These are phyloP conservation scores for Fusarium illudens DNA, from an alignment of 2,329 filamentous ascomycete species.

Conservation along the genomic window DNA sequence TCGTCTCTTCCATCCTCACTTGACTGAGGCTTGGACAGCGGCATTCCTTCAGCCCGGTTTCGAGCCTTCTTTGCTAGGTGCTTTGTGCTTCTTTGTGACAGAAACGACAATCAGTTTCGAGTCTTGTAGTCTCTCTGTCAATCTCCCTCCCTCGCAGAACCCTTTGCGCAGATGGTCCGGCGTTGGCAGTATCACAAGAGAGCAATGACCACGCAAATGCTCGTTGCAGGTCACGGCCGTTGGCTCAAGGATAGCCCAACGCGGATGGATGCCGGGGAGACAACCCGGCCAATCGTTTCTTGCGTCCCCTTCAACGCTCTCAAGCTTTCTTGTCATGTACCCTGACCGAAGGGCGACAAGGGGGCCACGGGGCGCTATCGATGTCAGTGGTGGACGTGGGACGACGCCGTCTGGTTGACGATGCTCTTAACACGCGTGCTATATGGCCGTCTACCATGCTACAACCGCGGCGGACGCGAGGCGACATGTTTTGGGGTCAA, in stretches of 20 bases:
- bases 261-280: constrained; percentile 16
- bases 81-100: not conserved
- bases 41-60: constrained; percentile 12
- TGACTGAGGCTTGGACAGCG: not conserved
- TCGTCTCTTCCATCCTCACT: not conserved
- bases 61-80: not conserved
- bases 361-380: constrained; percentile 21
- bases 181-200: not conserved
- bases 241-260: constrained; percentile 9
- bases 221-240: not conserved
- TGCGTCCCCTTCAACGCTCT: not conserved
- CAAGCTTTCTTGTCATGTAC: constrained; percentile 18
- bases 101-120: not conserved
- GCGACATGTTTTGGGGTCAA: constrained; percentile 2
- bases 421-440: constrained; percentile 14
- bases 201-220: constrained; percentile 7
- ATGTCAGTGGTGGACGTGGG: constrained; percentile 12
- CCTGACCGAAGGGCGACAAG: constrained; percentile 11
- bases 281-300: constrained; percentile 22
- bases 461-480: not conserved
- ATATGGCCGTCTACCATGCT: not conserved
- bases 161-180: not conserved
- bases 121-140: not conserved
- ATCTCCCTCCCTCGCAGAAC: not conserved
- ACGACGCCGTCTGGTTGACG: constrained; percentile 11